Base-by-base conservation (phyloP, 345 rosid genomes). In the Citrus maxima region DNA sequence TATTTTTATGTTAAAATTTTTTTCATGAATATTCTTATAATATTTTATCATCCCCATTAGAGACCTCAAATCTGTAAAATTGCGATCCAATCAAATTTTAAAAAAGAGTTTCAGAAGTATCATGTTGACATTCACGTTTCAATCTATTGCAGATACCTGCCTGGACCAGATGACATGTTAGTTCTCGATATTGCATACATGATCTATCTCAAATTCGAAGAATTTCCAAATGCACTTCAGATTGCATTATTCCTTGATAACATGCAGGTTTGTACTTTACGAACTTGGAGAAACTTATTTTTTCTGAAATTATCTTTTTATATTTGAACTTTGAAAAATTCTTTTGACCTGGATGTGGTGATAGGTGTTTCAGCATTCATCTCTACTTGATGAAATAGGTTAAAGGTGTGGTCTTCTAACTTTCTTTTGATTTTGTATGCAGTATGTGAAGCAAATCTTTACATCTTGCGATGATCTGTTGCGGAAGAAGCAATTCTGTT, bases 81-180 rank as follows among this genome's bases (percentile, higher is more conserved):
- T 21, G 9, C 27, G 42, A 35, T 60, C 30, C 35, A 5, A 72
- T 56, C 49, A 37, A 73, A 73, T 9, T 72, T 21, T 21, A n/a
- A 2, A 51, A 2, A 18, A 19, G 42, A 24, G 22, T 46, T 9
- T 71, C 40, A 28, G 5, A 51, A 46, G 21, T 28, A 4, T 4
- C 27, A 30, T n/a, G 70, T 19, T 77, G 59, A 74, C 67, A 56
- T 84, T 79, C 73, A 21, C 70, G 21, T 67, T 84, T 35, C 73
- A 46, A 72, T 67, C 61, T 75, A 25, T 61, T 83, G 77, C 89
- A 95, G 99, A 86, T 93, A 90, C 80, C 93, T 92, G 74, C 98
- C 96, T 67, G 93, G 97, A 72, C 98, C 98, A 77, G 97, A 95
- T 88, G 99, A 95, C 87, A 70, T 80, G 85, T 67, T 88, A 65